Base-by-base conservation (phyloP, 768 basidiomycete genomes). In the Russula griseocarnosa region DNA sequence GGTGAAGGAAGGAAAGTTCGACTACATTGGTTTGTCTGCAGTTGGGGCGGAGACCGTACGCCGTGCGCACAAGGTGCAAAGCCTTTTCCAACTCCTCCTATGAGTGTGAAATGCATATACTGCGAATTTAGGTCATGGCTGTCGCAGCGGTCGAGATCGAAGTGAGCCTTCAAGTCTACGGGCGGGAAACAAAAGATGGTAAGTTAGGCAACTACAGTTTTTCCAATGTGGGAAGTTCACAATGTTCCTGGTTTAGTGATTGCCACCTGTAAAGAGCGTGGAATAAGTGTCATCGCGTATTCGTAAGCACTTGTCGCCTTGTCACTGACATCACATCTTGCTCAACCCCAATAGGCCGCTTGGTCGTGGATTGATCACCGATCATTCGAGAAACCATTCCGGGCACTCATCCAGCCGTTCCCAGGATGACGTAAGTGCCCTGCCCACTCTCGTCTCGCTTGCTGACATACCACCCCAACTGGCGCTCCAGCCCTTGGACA, bases 61-160 rank as follows among this genome's bases (percentile, higher is more conserved):
- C 28, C 60, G 66, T 16, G 82, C 77, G 0, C 68, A 76, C 53
- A 73, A 85, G 81, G 75, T 86, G 16, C 14, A 34, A 36, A 16
- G 5, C 14, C 11, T 22, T 30, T 28, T 30, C n/a, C 18, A 6
- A 83, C 82, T 1, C 38, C 18, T 42, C 20, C 24, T 2, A 8
- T 22, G 38, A 4, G n/a, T 24, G 2, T 7, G 52, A 34, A 34
- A 42, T 20, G 26, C 18, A 20, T 42, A 40, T 55, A 30, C 18
- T 6, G 18, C 18, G 26, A 56, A 5, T 56, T 47, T 28, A 57
- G 55, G 55, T 57, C n/a, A 57, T 57, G 55, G 20, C 55, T 28
- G 79, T 87, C 63, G 77, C 81, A 14, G 76, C 81, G 14, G 83
- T 85, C 13, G 86, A 90, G 71, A 86, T 88, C 56, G 88, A 88